These are phyloP conservation scores for Eimeria sp. DNA, from an alignment of 169 alveolate genomes.

Conservation along the genomic window DNA sequence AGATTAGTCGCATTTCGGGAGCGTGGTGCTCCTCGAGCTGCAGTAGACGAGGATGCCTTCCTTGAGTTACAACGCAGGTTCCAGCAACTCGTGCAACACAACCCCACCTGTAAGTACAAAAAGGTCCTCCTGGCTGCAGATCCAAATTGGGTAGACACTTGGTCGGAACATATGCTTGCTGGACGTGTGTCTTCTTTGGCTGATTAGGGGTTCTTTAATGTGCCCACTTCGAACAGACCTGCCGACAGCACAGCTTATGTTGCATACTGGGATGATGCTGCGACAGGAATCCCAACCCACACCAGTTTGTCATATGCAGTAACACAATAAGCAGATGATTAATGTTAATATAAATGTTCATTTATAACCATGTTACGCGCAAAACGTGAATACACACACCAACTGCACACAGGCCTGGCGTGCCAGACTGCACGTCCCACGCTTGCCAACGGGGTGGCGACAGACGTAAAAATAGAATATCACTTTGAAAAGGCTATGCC, in stretches of 20 bases:
- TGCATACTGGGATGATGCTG: background rate
- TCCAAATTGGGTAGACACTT: too few species aligned
- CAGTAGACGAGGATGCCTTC: background rate
- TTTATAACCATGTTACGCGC: background rate
- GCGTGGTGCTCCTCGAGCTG: too few species aligned
- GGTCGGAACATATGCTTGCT: too few species aligned
- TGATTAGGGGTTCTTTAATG: too few species aligned
- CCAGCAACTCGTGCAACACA: background rate
- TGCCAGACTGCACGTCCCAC: background rate
- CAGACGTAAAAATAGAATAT: too few species aligned
- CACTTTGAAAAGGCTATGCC: too few species aligned
- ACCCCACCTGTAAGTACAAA: background rate
- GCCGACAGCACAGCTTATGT: too few species aligned
- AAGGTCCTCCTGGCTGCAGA: background rate
- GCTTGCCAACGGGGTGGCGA: too few species aligned
- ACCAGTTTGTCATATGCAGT: background rate
- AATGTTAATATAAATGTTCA: background rate
- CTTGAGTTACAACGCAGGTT: background rate
- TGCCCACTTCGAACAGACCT: too few species aligned
- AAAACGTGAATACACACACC: background rate
- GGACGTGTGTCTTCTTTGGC: too few species aligned
- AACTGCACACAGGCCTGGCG: background rate
- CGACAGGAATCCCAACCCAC: background rate
- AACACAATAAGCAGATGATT: background rate
- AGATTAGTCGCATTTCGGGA: too few species aligned